A percentile compares a stretch with the other conserved stretches of the same genome.
These are phyloP conservation scores for Trypanosomatidae sp. DNA, from an alignment of 208 protist genomes.

Conservation along the genomic window DNA sequence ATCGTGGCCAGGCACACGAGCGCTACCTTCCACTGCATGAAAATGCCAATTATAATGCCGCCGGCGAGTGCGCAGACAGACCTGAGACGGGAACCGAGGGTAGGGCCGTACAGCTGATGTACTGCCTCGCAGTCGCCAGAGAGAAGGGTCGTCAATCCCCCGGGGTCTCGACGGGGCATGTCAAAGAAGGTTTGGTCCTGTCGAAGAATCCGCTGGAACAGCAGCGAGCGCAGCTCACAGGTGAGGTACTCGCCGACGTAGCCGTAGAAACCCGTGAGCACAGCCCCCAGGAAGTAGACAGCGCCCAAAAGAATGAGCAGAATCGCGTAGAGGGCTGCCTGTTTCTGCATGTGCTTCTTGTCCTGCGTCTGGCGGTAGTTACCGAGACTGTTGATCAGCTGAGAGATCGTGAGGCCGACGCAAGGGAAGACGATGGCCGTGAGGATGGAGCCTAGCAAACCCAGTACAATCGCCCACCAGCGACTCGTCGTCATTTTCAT, in stretches of 20 bases:
- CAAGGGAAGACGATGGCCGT: constrained; percentile 39
- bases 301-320: constrained; percentile 50
- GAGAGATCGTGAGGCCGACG: constrained; percentile 43
- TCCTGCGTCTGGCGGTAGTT: constrained; percentile 36
- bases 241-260: constrained; percentile 80
- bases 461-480: constrained; percentile 44
- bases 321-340: constrained; percentile 42
- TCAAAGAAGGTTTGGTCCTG: constrained; percentile 91
- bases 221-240: constrained; percentile 48
- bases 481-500: constrained; percentile 49
- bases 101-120: constrained; percentile 74
- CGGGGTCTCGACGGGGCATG: constrained; percentile 67
- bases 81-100: constrained; percentile 62
- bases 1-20: constrained; percentile 56
- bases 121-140: constrained; percentile 82
- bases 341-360: constrained; percentile 19
- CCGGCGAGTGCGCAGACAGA: constrained; percentile 42
- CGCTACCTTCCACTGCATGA: constrained; percentile 76
- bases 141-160: constrained; percentile 58
- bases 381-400: constrained; percentile 48
- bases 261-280: constrained; percentile 66
- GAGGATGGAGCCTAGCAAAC: constrained; percentile 52
- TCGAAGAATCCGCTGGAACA: constrained; percentile 71
- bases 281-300: constrained; percentile 36
- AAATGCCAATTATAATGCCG: constrained; percentile 59